Base-by-base conservation (phyloP, 2,329 filamentous ascomycete species). In the Sporothrix pallida region DNA sequence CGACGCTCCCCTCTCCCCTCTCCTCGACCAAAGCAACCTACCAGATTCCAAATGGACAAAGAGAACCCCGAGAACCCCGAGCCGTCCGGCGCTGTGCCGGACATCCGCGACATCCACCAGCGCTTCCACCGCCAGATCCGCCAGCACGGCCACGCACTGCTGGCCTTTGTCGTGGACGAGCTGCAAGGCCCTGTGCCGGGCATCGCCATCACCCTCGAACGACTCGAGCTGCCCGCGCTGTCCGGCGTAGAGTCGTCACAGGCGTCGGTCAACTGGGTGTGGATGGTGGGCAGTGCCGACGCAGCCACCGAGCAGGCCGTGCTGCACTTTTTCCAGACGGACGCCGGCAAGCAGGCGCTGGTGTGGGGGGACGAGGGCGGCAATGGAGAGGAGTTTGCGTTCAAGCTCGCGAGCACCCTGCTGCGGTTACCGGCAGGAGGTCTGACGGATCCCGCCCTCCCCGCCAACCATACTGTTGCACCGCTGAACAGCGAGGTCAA, bases 281-380 rank as follows among this genome's bases (percentile, higher is more conserved):
- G 62, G 62, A n/a, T 67, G 42, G 62, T 67, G 31, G 62, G 62
- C 62, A 67, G 62, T 42, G 37, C 42, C 12, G 62, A 67, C 62
- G 31, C 37, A 23, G 62, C 62, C 42, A 67, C 62, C 1, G 62
- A 67, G 62, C 62, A 67, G 37, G 62, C 62, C 62, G 42, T 67
- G 42, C 62, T 67, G 9, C 62, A 42, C 62, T 67, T 67, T 26
- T 67, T 67, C 62, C 62, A 67, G 31, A 67, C 62, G 42, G 62
- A 67, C 31, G 62, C 62, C 17, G 62, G 62, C 15, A 67, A 48
- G 37, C 42, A 46, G 20, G 62, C 62, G 37, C 44, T 67, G 17
- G 37, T 67, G 37, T 48, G 37, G 31, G 17, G 44, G n/a, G 62
- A 20, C 62, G 62, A 42, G 37, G 62, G 50, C 50, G 50, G 50